These are phyloP conservation scores for Cucurbita ficifolia DNA, from an alignment of 306 rosid species.

Conservation along the genomic window DNA sequence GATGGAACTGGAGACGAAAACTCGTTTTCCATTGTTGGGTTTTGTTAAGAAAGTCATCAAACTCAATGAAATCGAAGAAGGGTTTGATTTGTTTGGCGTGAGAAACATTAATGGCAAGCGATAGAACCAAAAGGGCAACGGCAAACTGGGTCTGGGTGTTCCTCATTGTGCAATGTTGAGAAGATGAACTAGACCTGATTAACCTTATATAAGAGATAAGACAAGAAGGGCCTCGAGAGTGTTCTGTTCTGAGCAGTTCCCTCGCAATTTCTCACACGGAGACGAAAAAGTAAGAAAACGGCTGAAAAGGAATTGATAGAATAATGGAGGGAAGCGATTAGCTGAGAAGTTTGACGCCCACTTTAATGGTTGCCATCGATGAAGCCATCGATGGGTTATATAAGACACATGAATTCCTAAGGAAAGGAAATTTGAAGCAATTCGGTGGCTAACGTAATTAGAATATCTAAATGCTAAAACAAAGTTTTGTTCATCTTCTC, in stretches of 20 bases:
- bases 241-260: neutral
- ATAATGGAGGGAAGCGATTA: neutral
- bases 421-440: too few species aligned
- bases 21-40: conserved; percentile 14
- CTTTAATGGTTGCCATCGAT: too few species aligned
- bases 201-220: neutral
- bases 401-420: too few species aligned
- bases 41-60: conserved; percentile 13
- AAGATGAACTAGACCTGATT: neutral
- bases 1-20: conserved; percentile 10
- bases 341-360: too few species aligned
- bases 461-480: too few species aligned
- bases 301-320: neutral
- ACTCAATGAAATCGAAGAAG: conserved; percentile 16
- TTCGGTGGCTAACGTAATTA: too few species aligned
- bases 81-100: conserved; percentile 37
- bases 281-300: neutral
- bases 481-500: too few species aligned
- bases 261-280: neutral
- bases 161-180: conserved; percentile 15
- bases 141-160: conserved; percentile 5
- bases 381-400: too few species aligned
- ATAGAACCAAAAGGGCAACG: conserved; percentile 15
- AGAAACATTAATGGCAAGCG: conserved; percentile 19
- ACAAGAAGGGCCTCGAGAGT: neutral